phyloP scores from a whole-genome alignment of 2,329 filamentous ascomycete genomes.

The Botryosphaeria dothidea region DNA sequence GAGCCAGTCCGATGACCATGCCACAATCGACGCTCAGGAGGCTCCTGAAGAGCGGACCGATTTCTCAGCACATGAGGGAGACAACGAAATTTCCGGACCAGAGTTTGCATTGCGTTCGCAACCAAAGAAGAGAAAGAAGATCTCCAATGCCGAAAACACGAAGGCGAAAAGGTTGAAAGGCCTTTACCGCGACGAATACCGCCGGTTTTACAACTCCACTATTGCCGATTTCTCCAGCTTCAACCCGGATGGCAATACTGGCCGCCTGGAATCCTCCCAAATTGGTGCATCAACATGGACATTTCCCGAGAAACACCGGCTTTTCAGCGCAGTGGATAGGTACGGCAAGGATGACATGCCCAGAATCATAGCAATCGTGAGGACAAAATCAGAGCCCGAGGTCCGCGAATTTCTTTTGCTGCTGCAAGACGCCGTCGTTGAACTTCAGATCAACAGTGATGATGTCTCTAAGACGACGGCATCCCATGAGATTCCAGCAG shows the following conservation, averaged over 20 bases:
- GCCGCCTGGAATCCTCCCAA: neutral
- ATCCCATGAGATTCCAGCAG: conserved; percentile 64
- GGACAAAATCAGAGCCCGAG: conserved; percentile 73
- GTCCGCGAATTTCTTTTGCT: conserved; percentile 68
- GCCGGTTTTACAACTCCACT: conserved; percentile 35
- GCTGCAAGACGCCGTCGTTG: conserved; percentile 54
- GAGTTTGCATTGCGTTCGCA: neutral
- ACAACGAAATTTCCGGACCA: neutral
- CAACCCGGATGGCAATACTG: neutral
- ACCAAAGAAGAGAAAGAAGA: neutral
- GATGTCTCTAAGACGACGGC: conserved; percentile 41
- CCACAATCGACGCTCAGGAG: neutral
- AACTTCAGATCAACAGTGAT: conserved; percentile 36
- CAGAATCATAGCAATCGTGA: conserved; percentile 64
- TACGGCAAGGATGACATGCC: conserved; percentile 64
- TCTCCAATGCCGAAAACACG: neutral
- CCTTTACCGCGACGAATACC: conserved; percentile 50
- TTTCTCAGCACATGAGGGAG: neutral
- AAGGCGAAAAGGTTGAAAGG: conserved; percentile 35
- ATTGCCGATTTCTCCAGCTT: conserved; percentile 25
- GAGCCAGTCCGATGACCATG: neutral
- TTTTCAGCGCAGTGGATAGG: conserved; percentile 67
- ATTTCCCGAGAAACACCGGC: conserved; percentile 64
- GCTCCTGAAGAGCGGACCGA: neutral
- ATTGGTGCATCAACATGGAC: conserved; percentile 73